phyloP scores from a whole-genome alignment of 208 protist species.

The Crithidia expoeki region DNA sequence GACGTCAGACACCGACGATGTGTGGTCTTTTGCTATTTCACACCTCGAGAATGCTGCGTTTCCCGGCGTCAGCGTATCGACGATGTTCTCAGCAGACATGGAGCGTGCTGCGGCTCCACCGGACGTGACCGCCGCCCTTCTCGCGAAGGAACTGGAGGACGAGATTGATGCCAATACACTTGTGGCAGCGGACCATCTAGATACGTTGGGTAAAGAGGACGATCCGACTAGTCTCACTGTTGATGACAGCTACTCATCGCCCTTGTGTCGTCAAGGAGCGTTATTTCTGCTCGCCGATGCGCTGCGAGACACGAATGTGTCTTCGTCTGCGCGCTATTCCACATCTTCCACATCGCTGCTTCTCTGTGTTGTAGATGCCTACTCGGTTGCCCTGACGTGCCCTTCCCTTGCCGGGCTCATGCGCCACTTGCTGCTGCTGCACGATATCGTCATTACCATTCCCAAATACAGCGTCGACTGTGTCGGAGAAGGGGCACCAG shows the following conservation, averaged over 20 bases:
- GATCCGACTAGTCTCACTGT: background rate
- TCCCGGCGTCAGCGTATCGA: background rate
- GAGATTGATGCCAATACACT: constrained; percentile 26
- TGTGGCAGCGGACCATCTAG: constrained; percentile 13
- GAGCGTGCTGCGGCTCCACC: constrained; percentile 23
- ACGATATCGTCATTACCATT: constrained; percentile 17
- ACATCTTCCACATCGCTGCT: constrained; percentile 21
- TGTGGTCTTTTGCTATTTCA: constrained; percentile 5
- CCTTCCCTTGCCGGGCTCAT: constrained; percentile 17
- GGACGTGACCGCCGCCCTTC: constrained; percentile 12
- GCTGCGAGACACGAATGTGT: background rate
- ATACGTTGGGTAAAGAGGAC: background rate
- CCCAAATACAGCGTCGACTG: constrained; percentile 37
- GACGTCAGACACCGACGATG: background rate
- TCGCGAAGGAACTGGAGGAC: constrained; percentile 19
- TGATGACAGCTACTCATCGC: background rate
- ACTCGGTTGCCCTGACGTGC: constrained; percentile 10
- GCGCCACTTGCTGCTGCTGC: constrained; percentile 30
- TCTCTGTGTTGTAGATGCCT: constrained; percentile 2
- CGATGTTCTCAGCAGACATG: background rate
- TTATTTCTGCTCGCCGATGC: constrained; percentile 25
- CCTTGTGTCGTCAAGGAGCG: constrained; percentile 27
- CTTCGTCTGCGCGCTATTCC: constrained; percentile 2
- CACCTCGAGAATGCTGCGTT: background rate
- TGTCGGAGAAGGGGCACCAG: constrained; percentile 6